Evolutionary conservation across 495 filamentous ascomycete genomes (phyloP), one percentile per base, ranked within the genome.

Genomic region (Talaromyces borbonicus): DNA sequence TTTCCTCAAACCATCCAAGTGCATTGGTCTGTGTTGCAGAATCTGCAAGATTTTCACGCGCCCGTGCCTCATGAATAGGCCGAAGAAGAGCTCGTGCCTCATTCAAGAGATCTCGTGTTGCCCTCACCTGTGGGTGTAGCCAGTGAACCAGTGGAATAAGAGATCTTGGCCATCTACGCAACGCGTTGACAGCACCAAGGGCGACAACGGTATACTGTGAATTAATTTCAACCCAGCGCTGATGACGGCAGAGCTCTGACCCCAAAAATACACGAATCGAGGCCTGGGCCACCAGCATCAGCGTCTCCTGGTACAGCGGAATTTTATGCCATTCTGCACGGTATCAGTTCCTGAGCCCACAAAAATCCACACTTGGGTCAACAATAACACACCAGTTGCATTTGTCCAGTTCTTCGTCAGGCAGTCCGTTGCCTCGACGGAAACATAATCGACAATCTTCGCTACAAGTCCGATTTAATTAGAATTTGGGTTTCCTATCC

Each of bases 121-220:
- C 26, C 26, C 12, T 29, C 26, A 29, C 26, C 26, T 29, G 26
- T 12, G 19, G 19, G 39, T 22, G 39, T n/a, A 42, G 19, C 39
- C 14, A 23, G 12, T 16, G 14, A n/a, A 42, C 39, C 39, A 42
- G 14, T 16, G 39, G 39, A 18, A n/a, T 19, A 16, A 42, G 54
- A 67, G 49, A 68, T 73, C 50, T 51, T 51, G 15, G 56, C 66
- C 27, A 52, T 73, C 56, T 69, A 73, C 47, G 47, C 18, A 42
- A 23, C n/a, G 39, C 39, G 9, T 19, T n/a, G 24, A 19, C 9
- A 42, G 39, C 39, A 42, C 19, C 8, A 14, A 42, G 19, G 15
- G 24, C 35, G 14, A 22, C 35, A 15, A 38, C 19, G 7, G 35
- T 15, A 38, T 38, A 38, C 35, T 29, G 26, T 29, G 26, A 29